phyloP scores from a whole-genome alignment of 176 grass and related monocot species.

The Juncus inflexus region DNA sequence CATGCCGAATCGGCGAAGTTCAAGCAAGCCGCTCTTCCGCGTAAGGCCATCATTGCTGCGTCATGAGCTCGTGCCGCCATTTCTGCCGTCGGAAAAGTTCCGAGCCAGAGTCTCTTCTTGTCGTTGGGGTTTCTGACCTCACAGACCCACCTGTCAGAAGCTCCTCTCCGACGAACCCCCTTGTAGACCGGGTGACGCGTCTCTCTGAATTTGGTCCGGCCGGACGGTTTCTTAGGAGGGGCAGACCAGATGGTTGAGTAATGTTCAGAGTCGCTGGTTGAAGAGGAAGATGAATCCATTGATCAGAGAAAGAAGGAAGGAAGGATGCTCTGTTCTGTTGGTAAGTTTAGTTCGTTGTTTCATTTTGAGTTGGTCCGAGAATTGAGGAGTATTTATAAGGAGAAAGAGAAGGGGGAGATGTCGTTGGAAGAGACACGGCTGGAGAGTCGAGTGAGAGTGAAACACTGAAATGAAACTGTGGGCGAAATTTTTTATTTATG shows the following conservation, averaged over 20 bases:
- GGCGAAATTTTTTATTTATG: too few relatives aligned
- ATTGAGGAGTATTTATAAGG: too few relatives aligned
- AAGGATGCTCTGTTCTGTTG: too few relatives aligned
- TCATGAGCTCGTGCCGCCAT: conserved; percentile 68
- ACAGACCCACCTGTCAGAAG: conserved; percentile 51
- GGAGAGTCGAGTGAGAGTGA: too few relatives aligned
- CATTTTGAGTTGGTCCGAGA: too few relatives aligned
- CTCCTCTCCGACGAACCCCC: conserved; percentile 43
- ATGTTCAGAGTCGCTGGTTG: neutral
- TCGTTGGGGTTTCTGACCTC: conserved; percentile 45
- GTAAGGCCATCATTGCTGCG: conserved; percentile 46
- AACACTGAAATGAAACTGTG: too few relatives aligned
- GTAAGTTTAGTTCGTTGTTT: too few relatives aligned
- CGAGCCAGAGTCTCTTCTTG: conserved; percentile 65
- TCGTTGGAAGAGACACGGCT: too few relatives aligned
- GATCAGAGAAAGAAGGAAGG: too few relatives aligned
- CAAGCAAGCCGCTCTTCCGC: conserved; percentile 37
- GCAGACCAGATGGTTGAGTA: neutral
- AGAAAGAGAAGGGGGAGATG: too few relatives aligned
- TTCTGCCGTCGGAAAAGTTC: conserved; percentile 61
- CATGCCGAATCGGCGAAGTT: conserved; percentile 68
- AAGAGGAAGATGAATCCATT: too few relatives aligned
- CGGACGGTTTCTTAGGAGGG: conserved; percentile 52
- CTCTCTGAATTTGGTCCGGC: conserved; percentile 72
- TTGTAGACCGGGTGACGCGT: conserved; percentile 65